Percentiles rank a stretch among this genome's conserved stretches.
Evolutionary conservation across 73 alveolate species (phyloP).

Genomic region (Blepharisma japonicum): DNA sequence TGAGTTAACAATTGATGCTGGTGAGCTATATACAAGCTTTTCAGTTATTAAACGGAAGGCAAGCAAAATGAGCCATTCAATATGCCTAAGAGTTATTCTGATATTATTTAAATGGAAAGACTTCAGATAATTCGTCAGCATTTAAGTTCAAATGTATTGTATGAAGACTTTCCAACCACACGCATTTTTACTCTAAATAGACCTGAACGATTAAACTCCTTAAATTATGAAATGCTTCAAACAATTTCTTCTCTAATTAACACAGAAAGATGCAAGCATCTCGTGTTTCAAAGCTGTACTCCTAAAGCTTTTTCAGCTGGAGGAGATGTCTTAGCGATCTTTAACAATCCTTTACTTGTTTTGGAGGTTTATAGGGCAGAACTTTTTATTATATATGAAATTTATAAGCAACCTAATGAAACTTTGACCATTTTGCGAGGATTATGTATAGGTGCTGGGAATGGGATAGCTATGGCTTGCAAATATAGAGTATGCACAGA

Average conservation of each 20-base stretch:
- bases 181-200: not conserved
- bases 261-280: not conserved
- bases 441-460: slow-evolving; percentile 29
- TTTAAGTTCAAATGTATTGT: too few relatives aligned
- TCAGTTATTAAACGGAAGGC: too few relatives aligned
- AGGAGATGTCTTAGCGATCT: slow-evolving; percentile 2
- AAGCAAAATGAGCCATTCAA: too few relatives aligned
- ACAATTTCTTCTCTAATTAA: not conserved
- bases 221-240: slow-evolving; percentile 4
- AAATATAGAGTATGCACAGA: slow-evolving; percentile 22
- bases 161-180: too few relatives aligned
- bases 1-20: too few relatives aligned
- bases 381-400: not conserved
- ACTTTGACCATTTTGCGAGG: slow-evolving; percentile 12
- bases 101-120: too few relatives aligned
- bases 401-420: not conserved
- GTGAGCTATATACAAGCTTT: too few relatives aligned
- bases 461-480: slow-evolving; percentile 30
- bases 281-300: not conserved
- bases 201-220: slow-evolving; percentile 1
- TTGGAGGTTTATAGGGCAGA: slow-evolving; percentile 17
- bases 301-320: slow-evolving; percentile 20
- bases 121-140: too few relatives aligned
- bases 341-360: not conserved
- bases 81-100: too few relatives aligned